A percentile compares a stretch with the other conserved stretches of the same genome.
These are phyloP conservation scores for Botrytis squamosa DNA, from an alignment of 2,329 filamentous ascomycete genomes.

Conservation along the genomic window DNA sequence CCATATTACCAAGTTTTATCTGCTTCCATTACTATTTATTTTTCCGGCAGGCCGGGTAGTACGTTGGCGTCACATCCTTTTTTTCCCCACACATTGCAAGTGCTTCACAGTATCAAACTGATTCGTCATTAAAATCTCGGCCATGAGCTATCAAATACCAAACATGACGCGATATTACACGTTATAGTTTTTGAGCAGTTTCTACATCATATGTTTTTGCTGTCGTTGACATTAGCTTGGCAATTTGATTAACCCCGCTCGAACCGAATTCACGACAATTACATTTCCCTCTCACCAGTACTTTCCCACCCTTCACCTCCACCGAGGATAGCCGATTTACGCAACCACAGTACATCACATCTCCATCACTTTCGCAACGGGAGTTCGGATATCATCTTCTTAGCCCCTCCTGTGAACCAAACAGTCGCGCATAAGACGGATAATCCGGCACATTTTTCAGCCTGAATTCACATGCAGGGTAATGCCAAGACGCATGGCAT, in stretches of 20 bases:
- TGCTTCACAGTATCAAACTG: background rate
- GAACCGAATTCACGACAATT: background rate
- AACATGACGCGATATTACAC: background rate
- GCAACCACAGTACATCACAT: background rate
- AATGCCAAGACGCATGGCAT: conserved; percentile 7
- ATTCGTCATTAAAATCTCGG: background rate
- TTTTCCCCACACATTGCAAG: background rate
- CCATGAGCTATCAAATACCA: background rate
- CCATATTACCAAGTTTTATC: background rate
- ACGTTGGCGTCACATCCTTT: background rate
- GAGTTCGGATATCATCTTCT: background rate
- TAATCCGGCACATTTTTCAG: conserved; percentile 2
- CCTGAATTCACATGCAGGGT: background rate
- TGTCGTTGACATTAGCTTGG: background rate
- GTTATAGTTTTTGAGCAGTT: background rate
- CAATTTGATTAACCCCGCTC: background rate
- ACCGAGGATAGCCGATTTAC: background rate
- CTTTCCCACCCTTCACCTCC: background rate
- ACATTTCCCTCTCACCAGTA: background rate
- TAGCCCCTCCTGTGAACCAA: background rate
- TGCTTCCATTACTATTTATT: too few relatives aligned
- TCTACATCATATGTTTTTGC: background rate
- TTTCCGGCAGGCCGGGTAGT: background rate
- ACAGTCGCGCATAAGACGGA: background rate
- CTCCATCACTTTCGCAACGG: background rate